phyloP scores from a whole-genome alignment of 2,329 filamentous ascomycete species.

The Triangularia verruculosa region DNA sequence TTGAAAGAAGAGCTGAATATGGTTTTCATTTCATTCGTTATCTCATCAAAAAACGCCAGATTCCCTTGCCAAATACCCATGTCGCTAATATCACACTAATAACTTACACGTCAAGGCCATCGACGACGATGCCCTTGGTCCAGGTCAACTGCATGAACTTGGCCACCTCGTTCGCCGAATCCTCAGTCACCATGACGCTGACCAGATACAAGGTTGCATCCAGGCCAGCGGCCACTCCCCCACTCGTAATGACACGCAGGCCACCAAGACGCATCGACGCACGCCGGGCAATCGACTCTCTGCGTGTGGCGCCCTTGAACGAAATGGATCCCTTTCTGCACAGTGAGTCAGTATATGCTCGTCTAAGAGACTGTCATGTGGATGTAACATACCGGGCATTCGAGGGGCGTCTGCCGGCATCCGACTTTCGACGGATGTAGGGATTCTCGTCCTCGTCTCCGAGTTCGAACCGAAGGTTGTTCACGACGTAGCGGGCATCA shows the following conservation, averaged over 20 bases:
- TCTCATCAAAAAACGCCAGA: constrained; percentile 3
- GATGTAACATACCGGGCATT: constrained; percentile 52
- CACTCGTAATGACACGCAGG: constrained; percentile 73
- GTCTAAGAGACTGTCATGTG: not conserved
- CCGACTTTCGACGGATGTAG: constrained; percentile 74
- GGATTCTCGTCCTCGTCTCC: constrained; percentile 79
- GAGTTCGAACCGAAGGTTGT: constrained; percentile 84
- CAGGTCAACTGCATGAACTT: constrained; percentile 77
- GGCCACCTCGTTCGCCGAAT: constrained; percentile 72
- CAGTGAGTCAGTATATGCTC: constrained; percentile 10
- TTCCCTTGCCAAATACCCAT: constrained; percentile 4
- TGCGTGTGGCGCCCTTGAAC: constrained; percentile 68
- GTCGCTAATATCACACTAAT: constrained; percentile 13
- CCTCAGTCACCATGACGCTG: constrained; percentile 75
- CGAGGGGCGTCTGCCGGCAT: constrained; percentile 59
- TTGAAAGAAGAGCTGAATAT: not conserved
- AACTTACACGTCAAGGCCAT: constrained; percentile 74
- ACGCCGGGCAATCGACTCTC: constrained; percentile 77
- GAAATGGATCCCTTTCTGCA: constrained; percentile 78
- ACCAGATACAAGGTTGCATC: constrained; percentile 84
- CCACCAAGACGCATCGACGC: constrained; percentile 70
- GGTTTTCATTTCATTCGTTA: constrained; percentile 2
- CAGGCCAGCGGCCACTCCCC: constrained; percentile 74
- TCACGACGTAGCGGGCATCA: constrained; percentile 79
- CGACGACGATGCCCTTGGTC: constrained; percentile 81